A percentile compares a stretch with the other conserved stretches of the same genome.
Conservation (phyloP, 257 asterid species). For the Capsicum baccatum region DNA sequence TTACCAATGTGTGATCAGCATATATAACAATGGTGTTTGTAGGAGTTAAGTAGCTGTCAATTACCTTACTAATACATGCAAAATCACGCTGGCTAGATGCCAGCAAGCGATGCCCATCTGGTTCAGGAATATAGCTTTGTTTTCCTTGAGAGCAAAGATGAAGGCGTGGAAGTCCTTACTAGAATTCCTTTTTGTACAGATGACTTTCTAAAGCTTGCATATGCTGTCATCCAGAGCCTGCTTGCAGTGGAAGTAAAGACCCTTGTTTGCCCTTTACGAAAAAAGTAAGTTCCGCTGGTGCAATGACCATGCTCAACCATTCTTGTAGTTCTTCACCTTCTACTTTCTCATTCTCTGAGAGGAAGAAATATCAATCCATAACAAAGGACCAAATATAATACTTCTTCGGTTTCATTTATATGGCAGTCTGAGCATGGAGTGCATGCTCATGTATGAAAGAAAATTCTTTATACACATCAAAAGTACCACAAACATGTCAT, state of each 20-base stretch:
- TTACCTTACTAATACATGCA: slow-evolving; percentile 17
- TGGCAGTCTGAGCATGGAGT: neutral
- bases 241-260: slow-evolving; percentile 75
- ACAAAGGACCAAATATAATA: slow-evolving; percentile 17
- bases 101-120: neutral
- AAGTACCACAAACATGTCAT: neutral
- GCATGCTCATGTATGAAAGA: neutral
- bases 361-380: slow-evolving; percentile 7
- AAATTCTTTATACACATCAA: neutral
- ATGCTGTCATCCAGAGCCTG: slow-evolving; percentile 48
- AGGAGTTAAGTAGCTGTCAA: slow-evolving; percentile 25
- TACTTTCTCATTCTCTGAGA: slow-evolving; percentile 84
- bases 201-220: neutral
- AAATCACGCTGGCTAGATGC: slow-evolving; percentile 13
- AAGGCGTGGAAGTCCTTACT: neutral
- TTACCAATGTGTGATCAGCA: neutral
- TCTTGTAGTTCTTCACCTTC: slow-evolving; percentile 96
- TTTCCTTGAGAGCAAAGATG: neutral
- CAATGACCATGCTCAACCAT: slow-evolving; percentile 86
- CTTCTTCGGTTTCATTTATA: neutral
- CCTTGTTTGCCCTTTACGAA: slow-evolving; percentile 77
- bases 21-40: slow-evolving; percentile 1
- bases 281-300: slow-evolving; percentile 84
- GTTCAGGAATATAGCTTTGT: slow-evolving; percentile 14
- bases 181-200: neutral